Conservation (phyloP, 768 basidiomycete genomes). For the Clathrus columnatus region DNA sequence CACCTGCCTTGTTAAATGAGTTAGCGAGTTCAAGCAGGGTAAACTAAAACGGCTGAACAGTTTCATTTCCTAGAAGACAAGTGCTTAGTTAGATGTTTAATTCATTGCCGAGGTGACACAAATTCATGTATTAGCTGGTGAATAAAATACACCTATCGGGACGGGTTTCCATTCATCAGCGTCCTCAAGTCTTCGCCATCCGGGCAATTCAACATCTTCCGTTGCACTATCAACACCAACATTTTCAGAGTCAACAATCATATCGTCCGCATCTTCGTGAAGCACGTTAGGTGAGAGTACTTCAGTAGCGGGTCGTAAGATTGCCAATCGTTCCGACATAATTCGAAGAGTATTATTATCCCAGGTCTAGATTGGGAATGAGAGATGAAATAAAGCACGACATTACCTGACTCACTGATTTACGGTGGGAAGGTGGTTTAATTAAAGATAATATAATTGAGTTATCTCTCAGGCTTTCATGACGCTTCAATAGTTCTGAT, state of each 20-base stretch:
- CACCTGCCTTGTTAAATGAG: too few species aligned
- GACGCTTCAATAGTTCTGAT: constrained; percentile 29
- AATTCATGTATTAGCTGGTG: not conserved
- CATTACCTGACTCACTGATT: not conserved
- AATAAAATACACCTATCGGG: constrained; percentile 52
- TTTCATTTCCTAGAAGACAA: too few species aligned
- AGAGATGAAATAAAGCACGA: not conserved
- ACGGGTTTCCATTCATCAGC: constrained; percentile 48
- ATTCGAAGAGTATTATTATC: constrained; percentile 36
- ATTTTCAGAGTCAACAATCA: not conserved
- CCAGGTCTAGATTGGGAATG: constrained; percentile 37
- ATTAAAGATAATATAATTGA: not conserved
- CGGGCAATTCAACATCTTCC: constrained; percentile 18
- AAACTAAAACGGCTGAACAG: too few species aligned
- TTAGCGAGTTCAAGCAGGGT: too few species aligned
- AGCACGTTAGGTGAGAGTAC: not conserved
- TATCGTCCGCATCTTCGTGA: constrained; percentile 8
- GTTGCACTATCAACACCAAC: constrained; percentile 16
- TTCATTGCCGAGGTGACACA: constrained; percentile 16
- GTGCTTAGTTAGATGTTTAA: too few species aligned
- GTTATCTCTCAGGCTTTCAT: constrained; percentile 24
- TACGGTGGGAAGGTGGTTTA: not conserved
- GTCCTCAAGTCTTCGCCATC: constrained; percentile 46
- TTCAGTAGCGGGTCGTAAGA: constrained; percentile 16
- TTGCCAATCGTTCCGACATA: constrained; percentile 47